phyloP scores from a whole-genome alignment of 805 yeast species.

The Wickerhamiella lipophila region DNA sequence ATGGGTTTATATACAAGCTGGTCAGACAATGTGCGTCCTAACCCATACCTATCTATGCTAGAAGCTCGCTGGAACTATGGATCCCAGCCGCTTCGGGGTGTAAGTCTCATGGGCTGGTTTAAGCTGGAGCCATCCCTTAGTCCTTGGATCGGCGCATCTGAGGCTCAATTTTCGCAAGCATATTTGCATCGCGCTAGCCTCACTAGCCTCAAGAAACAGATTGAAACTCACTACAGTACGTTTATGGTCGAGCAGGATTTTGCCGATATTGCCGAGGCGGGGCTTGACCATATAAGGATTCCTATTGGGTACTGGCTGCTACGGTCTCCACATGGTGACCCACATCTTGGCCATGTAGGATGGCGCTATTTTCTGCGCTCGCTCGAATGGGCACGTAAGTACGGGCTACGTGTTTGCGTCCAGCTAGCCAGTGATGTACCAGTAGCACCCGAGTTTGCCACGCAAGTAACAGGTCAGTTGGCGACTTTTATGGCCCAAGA shows the following conservation, averaged over 20 bases:
- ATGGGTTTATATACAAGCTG: constrained; percentile 29
- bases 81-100: constrained; percentile 40
- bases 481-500: constrained; percentile 49
- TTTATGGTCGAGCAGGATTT: constrained; percentile 64
- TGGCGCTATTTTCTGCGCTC: constrained; percentile 48
- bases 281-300: constrained; percentile 63
- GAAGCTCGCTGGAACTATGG: constrained; percentile 23
- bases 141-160: constrained; percentile 49
- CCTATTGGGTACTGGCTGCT: constrained; percentile 81
- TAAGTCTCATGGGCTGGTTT: constrained; percentile 81
- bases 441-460: constrained; percentile 33
- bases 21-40: constrained; percentile 24
- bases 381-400: constrained; percentile 49
- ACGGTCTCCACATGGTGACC: constrained; percentile 28
- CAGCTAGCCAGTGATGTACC: constrained; percentile 37
- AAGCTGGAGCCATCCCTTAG: constrained; percentile 76
- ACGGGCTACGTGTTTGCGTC: constrained; percentile 54
- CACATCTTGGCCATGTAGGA: constrained; percentile 54
- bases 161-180: constrained; percentile 42
- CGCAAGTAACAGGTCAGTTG: constrained; percentile 41
- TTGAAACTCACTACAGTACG: constrained; percentile 54
- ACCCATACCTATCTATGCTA: constrained; percentile 25
- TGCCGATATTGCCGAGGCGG: constrained; percentile 40
- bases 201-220: constrained; percentile 39
- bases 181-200: constrained; percentile 21